Evolutionary conservation across 345 rosid species (phyloP).

Genomic region (Triadica sebifera): DNA sequence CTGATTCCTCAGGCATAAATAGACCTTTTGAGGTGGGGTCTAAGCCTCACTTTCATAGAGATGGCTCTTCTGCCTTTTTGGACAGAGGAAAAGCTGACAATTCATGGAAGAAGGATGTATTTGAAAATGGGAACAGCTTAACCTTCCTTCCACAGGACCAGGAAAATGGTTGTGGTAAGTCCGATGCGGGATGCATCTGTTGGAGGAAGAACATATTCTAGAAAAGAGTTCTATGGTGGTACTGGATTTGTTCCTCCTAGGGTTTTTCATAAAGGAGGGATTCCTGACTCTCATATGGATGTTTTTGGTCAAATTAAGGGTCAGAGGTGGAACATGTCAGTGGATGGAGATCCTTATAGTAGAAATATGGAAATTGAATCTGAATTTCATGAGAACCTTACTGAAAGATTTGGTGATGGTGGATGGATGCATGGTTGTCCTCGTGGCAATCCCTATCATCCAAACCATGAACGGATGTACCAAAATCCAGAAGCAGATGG

Average conservation of each 20-base stretch:
- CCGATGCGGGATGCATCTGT: slow-evolving; percentile 48
- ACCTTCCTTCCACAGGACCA: slow-evolving; percentile 44
- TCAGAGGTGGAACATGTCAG: slow-evolving; percentile 73
- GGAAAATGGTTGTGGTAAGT: slow-evolving; percentile 52
- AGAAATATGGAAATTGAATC: slow-evolving; percentile 61
- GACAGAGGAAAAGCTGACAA: slow-evolving; percentile 55
- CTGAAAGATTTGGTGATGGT: slow-evolving; percentile 62
- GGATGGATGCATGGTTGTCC: slow-evolving; percentile 65
- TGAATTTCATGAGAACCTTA: slow-evolving; percentile 63
- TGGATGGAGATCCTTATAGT: slow-evolving; percentile 60
- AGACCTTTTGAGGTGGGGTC: slow-evolving; percentile 54
- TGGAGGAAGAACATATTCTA: slow-evolving; percentile 47
- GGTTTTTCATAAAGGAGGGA: slow-evolving; percentile 52
- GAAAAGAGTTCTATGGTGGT: slow-evolving; percentile 62
- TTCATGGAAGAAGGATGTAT: slow-evolving; percentile 74
- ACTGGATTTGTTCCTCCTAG: slow-evolving; percentile 43
- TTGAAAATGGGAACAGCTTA: slow-evolving; percentile 59
- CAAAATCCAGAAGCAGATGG: slow-evolving; percentile 67
- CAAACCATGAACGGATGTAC: slow-evolving; percentile 55
- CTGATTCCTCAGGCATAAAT: slow-evolving; percentile 57
- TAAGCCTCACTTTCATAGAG: slow-evolving; percentile 50
- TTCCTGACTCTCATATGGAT: slow-evolving; percentile 53
- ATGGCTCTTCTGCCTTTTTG: slow-evolving; percentile 47
- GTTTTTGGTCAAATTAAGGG: slow-evolving; percentile 41
- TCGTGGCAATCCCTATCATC: slow-evolving; percentile 49